These are phyloP conservation scores for Betula pendula DNA, from an alignment of 306 rosid species.

Conservation along the genomic window DNA sequence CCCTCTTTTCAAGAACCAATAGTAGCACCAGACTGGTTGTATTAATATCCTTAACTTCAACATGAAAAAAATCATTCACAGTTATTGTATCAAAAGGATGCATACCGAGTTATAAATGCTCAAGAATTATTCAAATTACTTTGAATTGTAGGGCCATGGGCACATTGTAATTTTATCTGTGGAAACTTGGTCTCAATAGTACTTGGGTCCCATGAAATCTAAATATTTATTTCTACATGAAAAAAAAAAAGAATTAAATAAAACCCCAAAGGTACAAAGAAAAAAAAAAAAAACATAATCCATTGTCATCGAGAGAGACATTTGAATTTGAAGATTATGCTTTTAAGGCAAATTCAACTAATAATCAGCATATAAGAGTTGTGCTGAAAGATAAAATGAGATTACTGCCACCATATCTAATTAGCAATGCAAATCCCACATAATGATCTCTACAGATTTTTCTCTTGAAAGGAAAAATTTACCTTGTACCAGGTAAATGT, in stretches of 20 bases:
- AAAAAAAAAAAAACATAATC: neutral
- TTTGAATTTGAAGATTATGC: neutral
- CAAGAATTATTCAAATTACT: neutral
- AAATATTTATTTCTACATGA: neutral
- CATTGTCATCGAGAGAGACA: neutral
- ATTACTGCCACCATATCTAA: neutral
- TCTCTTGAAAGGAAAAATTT: constrained; percentile 25
- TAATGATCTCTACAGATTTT: constrained; percentile 12
- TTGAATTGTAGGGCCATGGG: neutral
- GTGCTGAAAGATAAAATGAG: neutral
- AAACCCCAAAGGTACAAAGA: neutral
- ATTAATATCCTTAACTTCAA: neutral
- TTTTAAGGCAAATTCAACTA: neutral
- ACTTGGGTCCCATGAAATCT: neutral
- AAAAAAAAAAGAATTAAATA: neutral
- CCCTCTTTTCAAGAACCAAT: neutral
- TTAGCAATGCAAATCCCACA: neutral
- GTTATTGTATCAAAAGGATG: neutral
- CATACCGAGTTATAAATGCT: neutral
- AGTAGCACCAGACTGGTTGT: neutral
- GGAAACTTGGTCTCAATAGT: neutral
- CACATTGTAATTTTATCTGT: neutral
- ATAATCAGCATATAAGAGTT: neutral
- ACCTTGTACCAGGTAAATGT: constrained; percentile 96
- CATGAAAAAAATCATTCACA: neutral